These are phyloP conservation scores for Casuarina cunninghamiana DNA, from an alignment of 306 rosid species.

Conservation along the genomic window DNA sequence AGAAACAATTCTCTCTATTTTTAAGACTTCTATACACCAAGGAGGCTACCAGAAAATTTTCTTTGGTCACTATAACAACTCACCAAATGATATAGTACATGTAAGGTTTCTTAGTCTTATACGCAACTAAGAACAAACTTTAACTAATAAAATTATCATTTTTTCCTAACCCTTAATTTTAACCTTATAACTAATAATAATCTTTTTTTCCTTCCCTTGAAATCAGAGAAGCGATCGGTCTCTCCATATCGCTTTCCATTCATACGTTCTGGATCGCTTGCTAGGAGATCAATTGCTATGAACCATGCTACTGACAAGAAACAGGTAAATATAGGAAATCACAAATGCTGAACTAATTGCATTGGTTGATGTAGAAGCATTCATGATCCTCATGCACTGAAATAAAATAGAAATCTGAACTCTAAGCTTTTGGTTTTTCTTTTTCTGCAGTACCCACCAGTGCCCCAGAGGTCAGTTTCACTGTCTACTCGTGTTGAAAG, in stretches of 20 bases:
- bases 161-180: no score
- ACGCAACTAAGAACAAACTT: no score
- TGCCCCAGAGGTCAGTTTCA: slow-evolving; percentile 33
- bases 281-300: slow-evolving; percentile 23
- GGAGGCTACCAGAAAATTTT: no score
- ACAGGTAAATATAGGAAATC: slow-evolving; percentile 24
- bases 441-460: slow-evolving; percentile 26
- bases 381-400: not conserved
- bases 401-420: not conserved
- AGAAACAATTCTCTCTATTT: no score
- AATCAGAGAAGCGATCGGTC: slow-evolving; percentile 26
- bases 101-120: no score
- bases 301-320: slow-evolving; percentile 27
- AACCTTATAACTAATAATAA: not conserved
- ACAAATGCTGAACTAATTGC: not conserved
- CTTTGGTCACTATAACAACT: no score
- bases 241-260: slow-evolving; percentile 27
- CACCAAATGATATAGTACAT: no score
- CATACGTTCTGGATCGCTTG: slow-evolving; percentile 30
- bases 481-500: slow-evolving; percentile 14
- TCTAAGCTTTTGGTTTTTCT: not conserved
- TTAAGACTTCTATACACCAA: no score
- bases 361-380: not conserved
- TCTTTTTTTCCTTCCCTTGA: not conserved
- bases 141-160: no score